Evolutionary conservation across 441 rosid genomes (phyloP).

Genomic region (Adansonia madagascariensis): DNA sequence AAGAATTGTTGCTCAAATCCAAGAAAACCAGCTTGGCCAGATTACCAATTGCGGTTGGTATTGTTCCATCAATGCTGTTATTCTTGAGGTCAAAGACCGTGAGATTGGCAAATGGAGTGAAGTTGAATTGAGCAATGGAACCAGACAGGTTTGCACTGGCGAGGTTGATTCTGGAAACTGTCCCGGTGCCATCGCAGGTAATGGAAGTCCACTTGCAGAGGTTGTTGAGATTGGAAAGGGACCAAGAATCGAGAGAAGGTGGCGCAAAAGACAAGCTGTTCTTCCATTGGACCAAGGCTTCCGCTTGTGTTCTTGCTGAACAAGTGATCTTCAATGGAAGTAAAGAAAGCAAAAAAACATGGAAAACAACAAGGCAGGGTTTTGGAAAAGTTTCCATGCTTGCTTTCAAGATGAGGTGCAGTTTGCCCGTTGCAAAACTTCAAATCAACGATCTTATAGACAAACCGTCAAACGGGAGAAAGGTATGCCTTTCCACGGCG

Average conservation of each 20-base stretch:
- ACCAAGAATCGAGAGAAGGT: conserved; percentile 51
- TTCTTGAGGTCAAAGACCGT: conserved; percentile 40
- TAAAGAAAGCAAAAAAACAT: conserved; percentile 27
- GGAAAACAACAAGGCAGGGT: conserved; percentile 19
- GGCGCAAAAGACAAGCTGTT: conserved; percentile 36
- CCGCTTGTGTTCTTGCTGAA: conserved; percentile 52
- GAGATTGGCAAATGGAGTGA: conserved; percentile 48
- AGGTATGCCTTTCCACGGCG: too few species aligned
- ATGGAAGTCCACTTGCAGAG: conserved; percentile 60
- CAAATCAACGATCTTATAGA: background rate
- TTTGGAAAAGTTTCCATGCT: background rate
- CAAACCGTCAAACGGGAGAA: too few species aligned
- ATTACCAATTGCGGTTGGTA: conserved; percentile 45
- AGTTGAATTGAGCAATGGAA: conserved; percentile 44
- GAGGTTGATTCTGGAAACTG: conserved; percentile 43
- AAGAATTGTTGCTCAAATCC: conserved; percentile 28
- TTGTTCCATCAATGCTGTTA: conserved; percentile 40
- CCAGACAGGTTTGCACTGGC: background rate
- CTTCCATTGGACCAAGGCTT: conserved; percentile 59
- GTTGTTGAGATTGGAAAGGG: conserved; percentile 40
- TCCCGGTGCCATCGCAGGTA: conserved; percentile 34
- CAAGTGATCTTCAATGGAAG: conserved; percentile 39
- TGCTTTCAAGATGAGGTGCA: background rate
- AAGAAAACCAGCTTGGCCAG: conserved; percentile 47
- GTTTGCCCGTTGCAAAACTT: background rate